These are phyloP conservation scores for Trichosporon sp. DNA, from an alignment of 1,284 basidiomycete species.

Conservation along the genomic window DNA sequence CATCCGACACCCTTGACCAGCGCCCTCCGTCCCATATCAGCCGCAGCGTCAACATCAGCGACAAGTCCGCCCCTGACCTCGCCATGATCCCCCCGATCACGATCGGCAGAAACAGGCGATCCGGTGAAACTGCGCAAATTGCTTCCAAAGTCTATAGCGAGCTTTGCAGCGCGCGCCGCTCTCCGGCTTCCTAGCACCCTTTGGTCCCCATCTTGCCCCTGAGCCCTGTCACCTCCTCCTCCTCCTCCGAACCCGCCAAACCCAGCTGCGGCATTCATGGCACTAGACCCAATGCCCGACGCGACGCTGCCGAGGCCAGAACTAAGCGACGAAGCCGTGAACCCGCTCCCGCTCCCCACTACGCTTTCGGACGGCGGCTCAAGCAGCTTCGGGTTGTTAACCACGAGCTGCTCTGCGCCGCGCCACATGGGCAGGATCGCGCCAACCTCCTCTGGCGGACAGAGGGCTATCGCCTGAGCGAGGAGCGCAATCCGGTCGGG, in stretches of 20 bases:
- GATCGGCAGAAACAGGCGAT: constrained; percentile 6
- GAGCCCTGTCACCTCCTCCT: background rate
- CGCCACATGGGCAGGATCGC: constrained; percentile 70
- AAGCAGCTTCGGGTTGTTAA: constrained; percentile 4
- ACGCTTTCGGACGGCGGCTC: background rate
- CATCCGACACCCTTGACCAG: constrained; percentile 48
- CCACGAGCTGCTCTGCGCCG: constrained; percentile 39
- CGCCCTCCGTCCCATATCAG: constrained; percentile 41
- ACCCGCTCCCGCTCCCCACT: background rate
- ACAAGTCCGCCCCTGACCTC: constrained; percentile 22
- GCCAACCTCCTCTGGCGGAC: constrained; percentile 68
- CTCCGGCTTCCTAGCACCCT: constrained; percentile 41
- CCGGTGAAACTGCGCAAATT: constrained; percentile 11
- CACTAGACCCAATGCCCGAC: background rate
- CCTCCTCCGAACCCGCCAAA: background rate
- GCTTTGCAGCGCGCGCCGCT: constrained; percentile 41
- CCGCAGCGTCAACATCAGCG: constrained; percentile 36
- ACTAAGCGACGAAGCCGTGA: background rate
- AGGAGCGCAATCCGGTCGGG: constrained; percentile 64
- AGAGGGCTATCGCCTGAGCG: constrained; percentile 79
- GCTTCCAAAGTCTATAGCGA: constrained; percentile 23
- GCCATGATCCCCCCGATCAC: background rate
- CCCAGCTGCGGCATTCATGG: background rate
- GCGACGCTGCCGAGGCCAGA: background rate
- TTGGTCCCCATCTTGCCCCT: constrained; percentile 20